Conservation (phyloP, 2,329 filamentous ascomycete species). For the Colletotrichum coccodes region DNA sequence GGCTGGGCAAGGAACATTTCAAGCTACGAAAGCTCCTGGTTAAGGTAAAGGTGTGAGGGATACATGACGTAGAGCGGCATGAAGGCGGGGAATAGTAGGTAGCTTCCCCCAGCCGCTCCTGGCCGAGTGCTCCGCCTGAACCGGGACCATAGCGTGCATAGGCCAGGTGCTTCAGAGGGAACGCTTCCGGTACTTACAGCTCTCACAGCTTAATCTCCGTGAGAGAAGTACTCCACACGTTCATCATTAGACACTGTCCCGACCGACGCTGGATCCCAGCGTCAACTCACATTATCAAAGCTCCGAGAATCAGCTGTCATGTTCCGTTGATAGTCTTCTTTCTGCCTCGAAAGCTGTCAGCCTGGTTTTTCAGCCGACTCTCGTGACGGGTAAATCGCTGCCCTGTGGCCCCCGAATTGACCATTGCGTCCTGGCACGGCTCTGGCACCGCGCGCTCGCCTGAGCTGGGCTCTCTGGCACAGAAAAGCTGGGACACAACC, state of each 20-base stretch:
- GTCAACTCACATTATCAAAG: background rate
- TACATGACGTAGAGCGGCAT: slow-evolving; percentile 41
- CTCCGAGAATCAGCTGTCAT: slow-evolving; percentile 20
- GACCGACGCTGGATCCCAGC: slow-evolving; percentile 2
- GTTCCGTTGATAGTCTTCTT: background rate
- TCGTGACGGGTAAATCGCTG: background rate
- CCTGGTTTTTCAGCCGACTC: background rate
- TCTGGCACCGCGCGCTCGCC: background rate
- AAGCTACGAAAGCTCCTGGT: slow-evolving; percentile 18
- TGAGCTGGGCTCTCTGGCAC: slow-evolving; percentile 11
- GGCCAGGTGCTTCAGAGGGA: slow-evolving; percentile 5
- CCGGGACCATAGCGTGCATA: slow-evolving; percentile 5
- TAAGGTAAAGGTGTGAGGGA: slow-evolving; percentile 29
- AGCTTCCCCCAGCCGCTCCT: slow-evolving; percentile 25
- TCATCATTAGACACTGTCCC: background rate
- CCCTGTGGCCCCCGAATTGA: background rate
- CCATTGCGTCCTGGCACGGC: background rate
- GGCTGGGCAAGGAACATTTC: slow-evolving; percentile 8
- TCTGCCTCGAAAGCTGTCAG: background rate
- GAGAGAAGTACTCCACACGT: background rate
- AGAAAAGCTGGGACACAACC: slow-evolving; percentile 3
- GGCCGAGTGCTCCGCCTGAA: slow-evolving; percentile 10
- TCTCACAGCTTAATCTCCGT: too few species aligned
- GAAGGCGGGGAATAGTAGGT: slow-evolving; percentile 37
- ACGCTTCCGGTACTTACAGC: background rate